Evolutionary conservation across 345 rosid species (phyloP).

Genomic region (Moringa oleifera): DNA sequence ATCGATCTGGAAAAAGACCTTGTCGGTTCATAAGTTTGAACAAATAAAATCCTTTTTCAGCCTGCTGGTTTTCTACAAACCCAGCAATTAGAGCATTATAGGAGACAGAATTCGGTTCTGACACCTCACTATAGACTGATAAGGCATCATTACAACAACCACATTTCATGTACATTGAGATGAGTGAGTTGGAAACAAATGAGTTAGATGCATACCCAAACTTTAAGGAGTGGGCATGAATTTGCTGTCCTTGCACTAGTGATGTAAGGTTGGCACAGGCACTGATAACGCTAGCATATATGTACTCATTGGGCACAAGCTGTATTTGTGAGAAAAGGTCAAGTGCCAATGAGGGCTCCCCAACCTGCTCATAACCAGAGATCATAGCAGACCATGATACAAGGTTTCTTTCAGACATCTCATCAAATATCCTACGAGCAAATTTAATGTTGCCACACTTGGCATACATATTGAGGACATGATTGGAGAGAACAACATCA

Average conservation of each 20-base stretch:
- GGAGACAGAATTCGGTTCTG: conserved; percentile 38
- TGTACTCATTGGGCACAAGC: conserved; percentile 43
- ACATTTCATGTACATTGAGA: conserved; percentile 56
- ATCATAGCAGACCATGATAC: conserved; percentile 69
- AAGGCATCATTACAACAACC: conserved; percentile 37
- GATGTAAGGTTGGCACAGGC: conserved; percentile 37
- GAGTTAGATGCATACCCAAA: conserved; percentile 31
- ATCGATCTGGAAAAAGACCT: conserved; percentile 41
- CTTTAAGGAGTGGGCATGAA: conserved; percentile 54
- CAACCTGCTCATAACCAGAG: conserved; percentile 48
- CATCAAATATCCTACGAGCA: conserved; percentile 50
- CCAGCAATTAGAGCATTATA: conserved; percentile 56
- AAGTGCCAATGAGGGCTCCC: conserved; percentile 30
- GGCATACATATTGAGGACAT: conserved; percentile 49
- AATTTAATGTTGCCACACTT: conserved; percentile 34
- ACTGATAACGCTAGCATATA: conserved; percentile 40
- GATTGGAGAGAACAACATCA: conserved; percentile 41
- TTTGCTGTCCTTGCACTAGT: conserved; percentile 29
- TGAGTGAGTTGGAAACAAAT: conserved; percentile 55
- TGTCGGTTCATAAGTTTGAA: conserved; percentile 32
- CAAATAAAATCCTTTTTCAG: conserved; percentile 33
- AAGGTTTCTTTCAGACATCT: conserved; percentile 47
- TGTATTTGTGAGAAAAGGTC: conserved; percentile 31
- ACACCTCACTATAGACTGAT: conserved; percentile 16
- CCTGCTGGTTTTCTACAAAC: conserved; percentile 38